These are phyloP conservation scores for Excoecaria agallocha DNA, from an alignment of 345 rosid genomes.

Conservation along the genomic window DNA sequence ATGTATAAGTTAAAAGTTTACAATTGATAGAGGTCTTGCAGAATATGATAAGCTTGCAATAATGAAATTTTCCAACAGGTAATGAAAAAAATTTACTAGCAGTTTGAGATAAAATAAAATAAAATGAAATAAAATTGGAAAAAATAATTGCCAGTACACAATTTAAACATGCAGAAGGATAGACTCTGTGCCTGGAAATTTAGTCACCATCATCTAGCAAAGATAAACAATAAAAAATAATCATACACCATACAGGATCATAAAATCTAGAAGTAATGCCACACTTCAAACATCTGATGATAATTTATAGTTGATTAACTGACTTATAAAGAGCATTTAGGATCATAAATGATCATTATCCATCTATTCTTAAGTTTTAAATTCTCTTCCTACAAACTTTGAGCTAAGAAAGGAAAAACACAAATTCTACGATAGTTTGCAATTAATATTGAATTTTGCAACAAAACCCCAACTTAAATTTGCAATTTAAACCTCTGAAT, in stretches of 20 bases:
- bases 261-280: background rate
- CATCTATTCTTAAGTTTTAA: too few species aligned
- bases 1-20: too few species aligned
- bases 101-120: too few species aligned
- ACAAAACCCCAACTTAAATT: background rate
- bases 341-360: background rate
- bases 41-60: too few species aligned
- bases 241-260: background rate
- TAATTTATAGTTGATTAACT: background rate
- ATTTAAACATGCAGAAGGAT: background rate
- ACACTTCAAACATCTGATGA: background rate
- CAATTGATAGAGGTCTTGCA: too few species aligned
- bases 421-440: background rate
- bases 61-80: too few species aligned
- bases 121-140: too few species aligned
- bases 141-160: background rate
- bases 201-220: background rate
- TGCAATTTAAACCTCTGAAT: background rate
- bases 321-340: background rate
- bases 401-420: background rate
- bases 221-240: too few species aligned
- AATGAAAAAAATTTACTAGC: too few species aligned
- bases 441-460: too few species aligned
- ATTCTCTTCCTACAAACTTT: background rate
- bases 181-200: background rate